Evolutionary conservation across 176 grass and related monocot genomes (phyloP), one percentile per base, ranked within the genome.

Genomic region (Phyllostachys edulis): DNA sequence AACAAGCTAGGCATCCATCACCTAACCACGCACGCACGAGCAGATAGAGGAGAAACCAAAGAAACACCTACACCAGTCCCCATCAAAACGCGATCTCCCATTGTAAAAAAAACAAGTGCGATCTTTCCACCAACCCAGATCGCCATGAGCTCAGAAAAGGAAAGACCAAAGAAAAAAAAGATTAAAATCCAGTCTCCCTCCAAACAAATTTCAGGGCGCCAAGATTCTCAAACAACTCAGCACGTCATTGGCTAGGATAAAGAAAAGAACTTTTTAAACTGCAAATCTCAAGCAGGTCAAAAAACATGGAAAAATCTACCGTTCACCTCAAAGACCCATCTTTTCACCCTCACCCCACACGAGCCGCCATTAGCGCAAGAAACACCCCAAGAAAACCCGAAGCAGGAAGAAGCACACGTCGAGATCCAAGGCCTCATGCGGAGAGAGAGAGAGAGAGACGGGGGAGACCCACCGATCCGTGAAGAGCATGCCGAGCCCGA

Each of bases 401-500:
- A 47, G 70, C 16, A 39, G 34, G 39, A 45, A 68, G 37, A 44
- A 82, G 18, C 38, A 21, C 57, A 20, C 3, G 78, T 46, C 26
- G 46, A 82, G 88, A 90, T 90, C 84, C 85, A 74, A 27, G 1
- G 67, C 9, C 45, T 46, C 45, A 10, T 14, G 45, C 45, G 45
- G 45, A 46, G 45, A 45, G 39, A 8, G 44, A 46, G 44, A 45
- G 45, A n/a, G n/a, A n/a, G 45, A 3, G 44, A 3, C 3, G 44
- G 45, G 23, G 1, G 38, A 76, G 54, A 85, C 76, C 13, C 32
- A 98, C 95, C 89, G 91, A 79, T 92, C 83, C 6, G 95, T 92
- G 87, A 98, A 90, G 65, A 95, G 85, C 92, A 98, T 90, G 60
- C 95, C 95, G 65, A 98, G 81, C 52, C 78, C 89, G 86, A 98